phyloP scores from a whole-genome alignment of 257 asterid genomes.

The Striga asiatica region DNA sequence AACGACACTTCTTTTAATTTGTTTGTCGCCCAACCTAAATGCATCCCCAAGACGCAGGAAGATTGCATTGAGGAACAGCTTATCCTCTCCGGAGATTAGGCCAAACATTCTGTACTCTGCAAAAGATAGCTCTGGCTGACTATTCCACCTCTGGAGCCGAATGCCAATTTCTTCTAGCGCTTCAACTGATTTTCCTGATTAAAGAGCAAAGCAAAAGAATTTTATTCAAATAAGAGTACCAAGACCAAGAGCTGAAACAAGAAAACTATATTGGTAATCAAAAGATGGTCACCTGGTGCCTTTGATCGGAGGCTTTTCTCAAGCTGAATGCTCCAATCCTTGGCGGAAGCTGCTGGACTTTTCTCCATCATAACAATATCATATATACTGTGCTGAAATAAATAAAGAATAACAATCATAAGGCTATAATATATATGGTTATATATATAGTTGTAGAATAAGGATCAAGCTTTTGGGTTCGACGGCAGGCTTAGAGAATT shows the following conservation, averaged over 20 bases:
- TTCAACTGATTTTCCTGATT: constrained; percentile 43
- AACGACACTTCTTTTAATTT: constrained; percentile 35
- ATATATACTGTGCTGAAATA: too few species aligned
- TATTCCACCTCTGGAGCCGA: constrained; percentile 58
- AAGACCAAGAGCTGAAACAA: background rate
- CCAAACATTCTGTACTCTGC: constrained; percentile 58
- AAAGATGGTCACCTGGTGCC: constrained; percentile 34
- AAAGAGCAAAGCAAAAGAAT: background rate
- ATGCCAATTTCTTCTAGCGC: constrained; percentile 43
- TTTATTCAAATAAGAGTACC: background rate
- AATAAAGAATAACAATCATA: too few species aligned
- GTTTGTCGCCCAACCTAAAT: constrained; percentile 52
- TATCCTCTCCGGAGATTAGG: constrained; percentile 69
- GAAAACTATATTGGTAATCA: constrained; percentile 8
- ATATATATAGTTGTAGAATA: too few species aligned
- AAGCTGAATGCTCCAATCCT: constrained; percentile 81
- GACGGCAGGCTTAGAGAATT: too few species aligned
- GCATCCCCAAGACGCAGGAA: constrained; percentile 65
- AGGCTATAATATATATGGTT: too few species aligned
- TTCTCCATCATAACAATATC: too few species aligned
- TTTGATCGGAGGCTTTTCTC: constrained; percentile 63
- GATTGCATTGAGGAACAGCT: constrained; percentile 62
- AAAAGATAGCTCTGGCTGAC: constrained; percentile 25
- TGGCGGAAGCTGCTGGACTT: constrained; percentile 57
- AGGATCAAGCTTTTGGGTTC: too few species aligned